A percentile compares a stretch with the other conserved stretches of the same genome.
Conservation (phyloP, 164 flowering plant species). For the Litsea cubeba region DNA sequence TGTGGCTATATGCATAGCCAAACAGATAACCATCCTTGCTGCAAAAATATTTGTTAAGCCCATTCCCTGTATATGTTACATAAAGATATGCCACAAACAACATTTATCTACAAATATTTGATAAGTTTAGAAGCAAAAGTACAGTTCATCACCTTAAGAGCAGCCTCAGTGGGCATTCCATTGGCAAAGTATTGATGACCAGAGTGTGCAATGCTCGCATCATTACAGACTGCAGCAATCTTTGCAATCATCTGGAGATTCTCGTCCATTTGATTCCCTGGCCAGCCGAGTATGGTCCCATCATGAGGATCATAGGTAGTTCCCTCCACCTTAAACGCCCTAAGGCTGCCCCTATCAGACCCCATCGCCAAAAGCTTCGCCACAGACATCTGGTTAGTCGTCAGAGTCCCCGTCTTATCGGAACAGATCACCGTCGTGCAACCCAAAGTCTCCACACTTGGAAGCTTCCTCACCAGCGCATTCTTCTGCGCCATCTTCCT, state of each 20-base stretch:
- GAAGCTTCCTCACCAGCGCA: conserved; percentile 51
- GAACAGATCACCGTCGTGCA: conserved; percentile 61
- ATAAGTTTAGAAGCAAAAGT: too few species aligned
- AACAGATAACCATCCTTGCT: too few species aligned
- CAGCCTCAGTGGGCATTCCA: conserved; percentile 93
- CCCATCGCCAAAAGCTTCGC: conserved; percentile 69
- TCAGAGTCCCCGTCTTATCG: conserved; percentile 60
- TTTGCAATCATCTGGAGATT: conserved; percentile 78
- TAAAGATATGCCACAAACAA: too few species aligned
- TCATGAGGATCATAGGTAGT: conserved; percentile 69
- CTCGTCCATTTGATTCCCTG: conserved; percentile 50
- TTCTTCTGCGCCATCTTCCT: conserved; percentile 64
- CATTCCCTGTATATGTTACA: too few species aligned
- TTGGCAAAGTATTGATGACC: conserved; percentile 50
- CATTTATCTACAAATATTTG: too few species aligned
- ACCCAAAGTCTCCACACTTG: conserved; percentile 59
- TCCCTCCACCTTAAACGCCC: conserved; percentile 61
- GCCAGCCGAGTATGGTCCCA: conserved; percentile 68
- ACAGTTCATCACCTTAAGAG: conserved; percentile 50
- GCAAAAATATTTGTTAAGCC: too few species aligned
- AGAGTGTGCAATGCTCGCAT: conserved; percentile 52
- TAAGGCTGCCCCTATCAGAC: conserved; percentile 9
- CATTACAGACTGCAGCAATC: conserved; percentile 73
- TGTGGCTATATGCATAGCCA: too few species aligned
- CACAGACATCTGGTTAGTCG: conserved; percentile 84